These are phyloP conservation scores for Phytomonas francai DNA, from an alignment of 208 protist species.

Conservation along the genomic window DNA sequence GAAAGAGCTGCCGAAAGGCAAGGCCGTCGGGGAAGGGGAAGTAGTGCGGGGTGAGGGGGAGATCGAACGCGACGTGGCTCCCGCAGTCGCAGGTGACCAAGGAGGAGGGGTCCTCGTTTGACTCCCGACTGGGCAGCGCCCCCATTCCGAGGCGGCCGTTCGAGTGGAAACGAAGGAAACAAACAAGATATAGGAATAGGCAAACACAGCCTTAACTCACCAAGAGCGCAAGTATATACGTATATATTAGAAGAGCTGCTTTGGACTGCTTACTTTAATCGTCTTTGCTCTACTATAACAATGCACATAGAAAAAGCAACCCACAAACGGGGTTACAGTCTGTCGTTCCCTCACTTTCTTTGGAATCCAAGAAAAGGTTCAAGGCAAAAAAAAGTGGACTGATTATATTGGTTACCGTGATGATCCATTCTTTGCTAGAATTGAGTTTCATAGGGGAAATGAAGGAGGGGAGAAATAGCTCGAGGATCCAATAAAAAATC, in stretches of 20 bases:
- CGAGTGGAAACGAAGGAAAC: constrained; percentile 4
- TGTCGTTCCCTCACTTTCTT: background rate
- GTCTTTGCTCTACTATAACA: background rate
- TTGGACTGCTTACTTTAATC: background rate
- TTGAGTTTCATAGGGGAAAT: background rate
- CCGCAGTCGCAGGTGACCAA: constrained; percentile 37
- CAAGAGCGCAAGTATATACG: background rate
- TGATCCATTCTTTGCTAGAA: background rate
- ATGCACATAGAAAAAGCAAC: background rate
- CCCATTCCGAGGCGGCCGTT: constrained; percentile 19
- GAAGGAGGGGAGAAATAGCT: background rate
- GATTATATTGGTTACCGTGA: background rate
- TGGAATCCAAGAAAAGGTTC: background rate
- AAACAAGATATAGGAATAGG: constrained; percentile 2
- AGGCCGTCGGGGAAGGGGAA: constrained; percentile 31
- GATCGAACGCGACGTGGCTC: constrained; percentile 24
- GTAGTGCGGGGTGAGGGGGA: constrained; percentile 53
- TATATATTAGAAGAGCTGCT: background rate
- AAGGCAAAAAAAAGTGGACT: background rate
- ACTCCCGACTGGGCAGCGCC: constrained; percentile 42
- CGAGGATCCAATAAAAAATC: background rate
- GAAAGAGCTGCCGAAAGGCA: constrained; percentile 43
- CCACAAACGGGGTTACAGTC: background rate
- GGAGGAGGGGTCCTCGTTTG: constrained; percentile 36
- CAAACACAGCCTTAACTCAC: background rate